Evolutionary conservation across 2,329 filamentous ascomycete species (phyloP), one percentile per base, ranked within the genome.

Genomic region (Calcarisporium arbuscula): DNA sequence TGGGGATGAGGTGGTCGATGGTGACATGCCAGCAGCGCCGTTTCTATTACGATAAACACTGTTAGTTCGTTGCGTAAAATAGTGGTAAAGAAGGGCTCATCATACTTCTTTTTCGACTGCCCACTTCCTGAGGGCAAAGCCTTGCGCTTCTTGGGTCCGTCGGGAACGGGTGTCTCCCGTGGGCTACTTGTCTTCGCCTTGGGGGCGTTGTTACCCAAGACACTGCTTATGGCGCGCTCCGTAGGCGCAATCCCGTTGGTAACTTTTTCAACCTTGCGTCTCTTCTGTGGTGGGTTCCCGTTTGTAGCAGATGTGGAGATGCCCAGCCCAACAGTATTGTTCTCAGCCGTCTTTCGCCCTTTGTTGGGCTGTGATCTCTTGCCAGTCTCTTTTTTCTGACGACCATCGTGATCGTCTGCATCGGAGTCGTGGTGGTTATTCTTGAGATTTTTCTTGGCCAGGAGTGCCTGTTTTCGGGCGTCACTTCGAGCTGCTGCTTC

Each of bases 401-500:
- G 65, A 21, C 59, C 65, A 19, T 72, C 69, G 35, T 66, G 64
- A 32, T 94, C 87, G 45, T 94, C 87, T 44, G 81, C 79, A 49
- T 95, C 87, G 1, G 83, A 85, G 43, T 94, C 87, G 21, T 74
- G 70, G 40, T 83, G 78, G 18, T 82, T 77, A 34, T 65, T 69
- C 51, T 79, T 82, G 44, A 76, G 75, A 43, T 79, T 83, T 55
- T 84, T 86, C 52, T 84, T 85, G 26, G 82, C 83, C 43, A 81
- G 72, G 41, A 89, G 70, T 16, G 86, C 84, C 58, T 94, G 87
- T 53, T 90, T 87, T 44, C 86, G 74, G 21, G 82, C 81, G 52
- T 94, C 88, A 56, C 86, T 92, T 47, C 89, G 78, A 37, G 84
- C 81, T 10, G 86, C 84, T 15, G 84, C 84, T 56, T 95, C 89